Evolutionary conservation across 768 basidiomycete species (phyloP).

Genomic region (Pisolithus sp.): DNA sequence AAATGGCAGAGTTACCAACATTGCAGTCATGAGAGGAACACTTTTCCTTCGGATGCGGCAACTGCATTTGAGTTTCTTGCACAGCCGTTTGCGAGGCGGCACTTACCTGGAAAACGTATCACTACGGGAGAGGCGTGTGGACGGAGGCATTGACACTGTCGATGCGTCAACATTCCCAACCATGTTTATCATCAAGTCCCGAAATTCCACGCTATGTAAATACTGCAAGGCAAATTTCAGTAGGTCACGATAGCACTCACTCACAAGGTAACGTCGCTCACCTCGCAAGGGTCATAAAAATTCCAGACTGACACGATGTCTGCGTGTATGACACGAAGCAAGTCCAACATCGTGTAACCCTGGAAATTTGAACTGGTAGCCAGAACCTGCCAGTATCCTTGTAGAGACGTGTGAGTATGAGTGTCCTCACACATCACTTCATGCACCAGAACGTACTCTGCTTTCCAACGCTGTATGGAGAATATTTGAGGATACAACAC

Average conservation of each 20-base stretch:
- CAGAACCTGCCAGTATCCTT: conserved; percentile 16
- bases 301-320: conserved; percentile 18
- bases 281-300: conserved; percentile 6
- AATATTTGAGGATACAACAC: not conserved
- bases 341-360: conserved; percentile 3
- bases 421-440: not conserved
- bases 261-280: not conserved
- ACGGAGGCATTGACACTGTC: too few species aligned
- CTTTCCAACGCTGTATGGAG: conserved; percentile 1
- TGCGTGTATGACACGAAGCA: conserved; percentile 12
- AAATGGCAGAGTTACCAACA: too few species aligned
- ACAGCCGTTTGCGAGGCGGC: too few species aligned
- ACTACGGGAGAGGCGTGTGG: too few species aligned
- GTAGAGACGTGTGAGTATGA: not conserved
- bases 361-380: conserved; percentile 9
- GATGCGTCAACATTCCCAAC: too few species aligned
- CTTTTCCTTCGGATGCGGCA: too few species aligned
- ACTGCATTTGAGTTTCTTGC: too few species aligned
- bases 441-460: not conserved
- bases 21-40: too few species aligned
- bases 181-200: not conserved
- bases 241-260: not conserved
- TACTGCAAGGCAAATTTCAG: not conserved
- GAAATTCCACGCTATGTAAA: not conserved
- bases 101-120: too few species aligned